Evolutionary conservation across 1,284 basidiomycete species (phyloP).

Genomic region (Dichomitus squalens): DNA sequence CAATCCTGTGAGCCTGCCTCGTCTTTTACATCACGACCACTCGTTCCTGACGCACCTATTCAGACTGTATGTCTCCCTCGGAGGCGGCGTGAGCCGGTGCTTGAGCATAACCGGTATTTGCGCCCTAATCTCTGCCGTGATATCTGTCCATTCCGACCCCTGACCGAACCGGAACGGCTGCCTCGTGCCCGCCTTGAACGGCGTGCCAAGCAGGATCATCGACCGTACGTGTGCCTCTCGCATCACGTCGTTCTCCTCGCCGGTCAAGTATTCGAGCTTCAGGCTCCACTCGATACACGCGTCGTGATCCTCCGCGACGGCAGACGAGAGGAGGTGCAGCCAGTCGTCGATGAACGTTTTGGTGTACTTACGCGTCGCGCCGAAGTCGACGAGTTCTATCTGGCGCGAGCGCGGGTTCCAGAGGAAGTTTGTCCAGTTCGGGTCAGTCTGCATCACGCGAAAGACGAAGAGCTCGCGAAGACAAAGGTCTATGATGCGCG

Average conservation of each 20-base stretch:
- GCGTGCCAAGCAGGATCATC: slow-evolving; percentile 81
- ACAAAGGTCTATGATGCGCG: slow-evolving; percentile 83
- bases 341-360: slow-evolving; percentile 90
- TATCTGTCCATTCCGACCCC: slow-evolving; percentile 62
- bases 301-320: slow-evolving; percentile 69
- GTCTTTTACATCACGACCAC: too few species aligned
- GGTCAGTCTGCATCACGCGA: slow-evolving; percentile 97
- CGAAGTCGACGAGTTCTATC: slow-evolving; percentile 95
- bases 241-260: slow-evolving; percentile 91
- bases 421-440: slow-evolving; percentile 98
- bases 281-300: slow-evolving; percentile 78
- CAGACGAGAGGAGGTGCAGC: slow-evolving; percentile 81
- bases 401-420: slow-evolving; percentile 71
- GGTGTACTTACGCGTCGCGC: slow-evolving; percentile 88
- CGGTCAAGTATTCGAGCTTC: slow-evolving; percentile 88
- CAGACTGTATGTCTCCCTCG: slow-evolving; percentile 91
- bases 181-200: slow-evolving; percentile 65
- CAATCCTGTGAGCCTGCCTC: not conserved
- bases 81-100: slow-evolving; percentile 90
- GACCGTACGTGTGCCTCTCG: slow-evolving; percentile 86
- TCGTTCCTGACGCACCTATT: slow-evolving; percentile 68
- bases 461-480: slow-evolving; percentile 91
- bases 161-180: slow-evolving; percentile 78
- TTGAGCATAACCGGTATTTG: slow-evolving; percentile 92
- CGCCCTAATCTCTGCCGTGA: slow-evolving; percentile 75